A percentile compares a stretch with the other conserved stretches of the same genome.
Evolutionary conservation across 352 stramenopile genomes (phyloP).

Genomic region (Phytophthora pistaciae): DNA sequence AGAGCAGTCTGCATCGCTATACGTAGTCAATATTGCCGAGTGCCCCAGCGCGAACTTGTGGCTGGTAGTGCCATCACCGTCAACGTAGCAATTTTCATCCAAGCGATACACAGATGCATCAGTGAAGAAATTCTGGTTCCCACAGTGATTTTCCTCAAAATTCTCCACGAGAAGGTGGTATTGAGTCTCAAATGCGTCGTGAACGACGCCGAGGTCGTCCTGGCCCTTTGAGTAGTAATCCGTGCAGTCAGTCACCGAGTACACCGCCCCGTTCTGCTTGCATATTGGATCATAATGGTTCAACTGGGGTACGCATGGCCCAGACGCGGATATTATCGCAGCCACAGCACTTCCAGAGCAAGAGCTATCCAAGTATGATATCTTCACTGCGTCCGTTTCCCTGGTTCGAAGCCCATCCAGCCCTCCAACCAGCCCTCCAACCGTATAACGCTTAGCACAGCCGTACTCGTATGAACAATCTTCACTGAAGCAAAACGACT

Average conservation of each 20-base stretch:
- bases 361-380: too few relatives aligned
- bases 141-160: background rate
- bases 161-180: too few relatives aligned
- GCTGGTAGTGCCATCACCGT: background rate
- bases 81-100: conserved; percentile 12
- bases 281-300: conserved; percentile 15
- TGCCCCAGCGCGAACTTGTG: conserved; percentile 4
- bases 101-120: conserved; percentile 2
- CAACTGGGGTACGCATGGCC: background rate
- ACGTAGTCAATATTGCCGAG: conserved; percentile 5
- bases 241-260: conserved; percentile 16
- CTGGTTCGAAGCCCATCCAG: conserved; percentile 1
- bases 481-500: conserved; percentile 1
- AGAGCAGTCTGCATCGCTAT: background rate
- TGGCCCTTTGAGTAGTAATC: conserved; percentile 1
- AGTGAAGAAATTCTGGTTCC: background rate
- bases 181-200: background rate
- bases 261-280: background rate
- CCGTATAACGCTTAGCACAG: conserved; percentile 2
- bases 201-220: conserved; percentile 13
- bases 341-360: too few relatives aligned
- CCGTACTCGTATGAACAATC: background rate
- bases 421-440: conserved; percentile 19
- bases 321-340: too few relatives aligned
- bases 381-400: too few relatives aligned